These are phyloP conservation scores for Inga oerstediana DNA, from an alignment of 306 rosid species.

Conservation along the genomic window DNA sequence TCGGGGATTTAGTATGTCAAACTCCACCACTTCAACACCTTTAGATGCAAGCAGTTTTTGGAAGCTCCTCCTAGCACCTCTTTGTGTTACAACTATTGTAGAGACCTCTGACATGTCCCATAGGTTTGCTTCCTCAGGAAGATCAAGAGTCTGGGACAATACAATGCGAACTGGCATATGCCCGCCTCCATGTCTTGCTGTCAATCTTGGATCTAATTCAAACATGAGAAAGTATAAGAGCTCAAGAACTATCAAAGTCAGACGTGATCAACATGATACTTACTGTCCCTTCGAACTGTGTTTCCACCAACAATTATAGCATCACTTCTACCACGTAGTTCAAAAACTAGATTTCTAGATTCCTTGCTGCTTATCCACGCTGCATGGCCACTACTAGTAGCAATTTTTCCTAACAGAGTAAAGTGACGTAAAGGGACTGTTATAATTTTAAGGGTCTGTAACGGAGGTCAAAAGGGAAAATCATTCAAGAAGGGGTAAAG, in stretches of 20 bases:
- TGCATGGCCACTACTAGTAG: slow-evolving; percentile 82
- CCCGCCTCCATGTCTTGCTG: slow-evolving; percentile 93
- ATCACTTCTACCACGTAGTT: slow-evolving; percentile 91
- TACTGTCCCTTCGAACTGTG: slow-evolving; percentile 82
- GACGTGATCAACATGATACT: slow-evolving; percentile 41
- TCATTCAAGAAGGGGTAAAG: background rate
- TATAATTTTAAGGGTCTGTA: slow-evolving; percentile 4
- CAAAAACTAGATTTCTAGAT: slow-evolving; percentile 75
- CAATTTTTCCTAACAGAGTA: slow-evolving; percentile 74
- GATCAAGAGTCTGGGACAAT: slow-evolving; percentile 76
- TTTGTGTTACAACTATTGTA: slow-evolving; percentile 87
- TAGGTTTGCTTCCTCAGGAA: slow-evolving; percentile 81
- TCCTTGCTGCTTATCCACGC: slow-evolving; percentile 83
- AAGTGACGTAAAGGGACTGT: slow-evolving; percentile 6
- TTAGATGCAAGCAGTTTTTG: slow-evolving; percentile 93
- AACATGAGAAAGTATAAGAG: slow-evolving; percentile 14
- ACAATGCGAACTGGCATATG: slow-evolving; percentile 86
- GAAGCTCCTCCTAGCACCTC: slow-evolving; percentile 87
- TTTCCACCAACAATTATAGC: slow-evolving; percentile 93
- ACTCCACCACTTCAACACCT: slow-evolving; percentile 97
- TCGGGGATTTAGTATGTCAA: slow-evolving; percentile 76
- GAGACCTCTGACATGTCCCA: slow-evolving; percentile 82
- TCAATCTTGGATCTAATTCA: slow-evolving; percentile 76
- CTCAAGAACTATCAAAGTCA: slow-evolving; percentile 15
- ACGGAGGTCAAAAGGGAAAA: background rate